Conservation (phyloP, 352 stramenopile species). For the Phytopythium montanum region DNA sequence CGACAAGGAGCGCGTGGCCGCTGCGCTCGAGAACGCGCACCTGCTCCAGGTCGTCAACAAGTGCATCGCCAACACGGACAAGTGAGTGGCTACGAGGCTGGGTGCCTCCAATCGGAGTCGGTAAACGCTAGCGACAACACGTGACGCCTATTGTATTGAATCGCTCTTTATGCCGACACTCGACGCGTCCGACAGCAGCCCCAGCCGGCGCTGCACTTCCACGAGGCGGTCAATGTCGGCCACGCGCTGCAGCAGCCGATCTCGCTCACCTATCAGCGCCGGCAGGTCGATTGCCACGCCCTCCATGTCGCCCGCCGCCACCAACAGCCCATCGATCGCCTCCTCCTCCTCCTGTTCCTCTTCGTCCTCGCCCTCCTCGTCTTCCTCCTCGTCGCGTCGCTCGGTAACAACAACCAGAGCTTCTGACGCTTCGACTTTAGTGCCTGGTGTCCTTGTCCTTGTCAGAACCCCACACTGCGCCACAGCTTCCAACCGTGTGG, state of each 20-base stretch:
- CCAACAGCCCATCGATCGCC: neutral
- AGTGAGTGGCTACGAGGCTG: conserved; percentile 26
- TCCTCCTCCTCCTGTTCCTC: neutral
- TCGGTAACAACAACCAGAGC: conserved; percentile 11
- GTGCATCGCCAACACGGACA: conserved; percentile 92
- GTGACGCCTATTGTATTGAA: conserved; percentile 10
- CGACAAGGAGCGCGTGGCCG: conserved; percentile 96
- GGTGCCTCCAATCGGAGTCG: no score
- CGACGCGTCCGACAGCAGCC: neutral
- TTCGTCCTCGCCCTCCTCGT: conserved; percentile 5
- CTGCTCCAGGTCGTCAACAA: conserved; percentile 96
- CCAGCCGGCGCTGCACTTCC: conserved; percentile 10
- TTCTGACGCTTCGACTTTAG: conserved; percentile 28
- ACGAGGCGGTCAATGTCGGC: conserved; percentile 34
- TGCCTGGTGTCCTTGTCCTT: conserved; percentile 13
- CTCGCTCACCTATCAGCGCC: conserved; percentile 30
- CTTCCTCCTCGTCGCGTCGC: neutral
- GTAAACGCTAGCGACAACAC: neutral
- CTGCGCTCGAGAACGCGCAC: conserved; percentile 96
- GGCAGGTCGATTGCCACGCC: conserved; percentile 11
- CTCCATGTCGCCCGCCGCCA: neutral
- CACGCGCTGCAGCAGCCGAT: conserved; percentile 33
- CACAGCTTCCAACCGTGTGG: neutral
- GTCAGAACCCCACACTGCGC: neutral
- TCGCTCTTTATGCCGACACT: neutral